These are phyloP conservation scores for Trichoderma cornu-damae DNA, from an alignment of 2,329 filamentous ascomycete species.

Conservation along the genomic window DNA sequence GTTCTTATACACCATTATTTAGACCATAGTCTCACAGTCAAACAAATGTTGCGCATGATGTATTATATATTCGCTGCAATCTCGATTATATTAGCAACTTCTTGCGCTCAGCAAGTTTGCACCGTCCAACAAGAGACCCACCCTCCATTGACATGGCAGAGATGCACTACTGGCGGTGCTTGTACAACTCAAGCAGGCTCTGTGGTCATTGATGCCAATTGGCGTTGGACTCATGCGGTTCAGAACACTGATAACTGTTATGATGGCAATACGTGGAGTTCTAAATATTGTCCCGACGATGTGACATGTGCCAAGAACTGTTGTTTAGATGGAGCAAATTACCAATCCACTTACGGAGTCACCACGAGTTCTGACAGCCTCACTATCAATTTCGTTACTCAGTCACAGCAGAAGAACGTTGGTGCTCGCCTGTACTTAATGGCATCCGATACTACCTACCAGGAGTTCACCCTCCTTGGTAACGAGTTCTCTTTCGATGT, in stretches of 20 bases:
- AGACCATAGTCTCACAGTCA: background rate
- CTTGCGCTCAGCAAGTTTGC: slow-evolving; percentile 47
- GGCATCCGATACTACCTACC: slow-evolving; percentile 55
- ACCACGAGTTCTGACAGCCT: slow-evolving; percentile 47
- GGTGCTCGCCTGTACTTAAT: slow-evolving; percentile 61
- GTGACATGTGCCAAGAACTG: slow-evolving; percentile 44
- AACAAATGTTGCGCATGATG: slow-evolving; percentile 6
- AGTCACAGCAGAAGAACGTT: slow-evolving; percentile 43
- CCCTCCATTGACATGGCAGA: slow-evolving; percentile 49
- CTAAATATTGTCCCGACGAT: slow-evolving; percentile 37
- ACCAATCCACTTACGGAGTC: slow-evolving; percentile 49
- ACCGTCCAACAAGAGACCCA: slow-evolving; percentile 45
- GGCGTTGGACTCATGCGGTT: slow-evolving; percentile 53
- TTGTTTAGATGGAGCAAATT: slow-evolving; percentile 51
- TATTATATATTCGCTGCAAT: slow-evolving; percentile 12
- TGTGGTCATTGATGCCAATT: slow-evolving; percentile 56
- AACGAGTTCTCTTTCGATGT: slow-evolving; percentile 70
- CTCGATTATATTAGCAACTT: slow-evolving; percentile 25
- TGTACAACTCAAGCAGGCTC: slow-evolving; percentile 47
- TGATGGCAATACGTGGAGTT: slow-evolving; percentile 47
- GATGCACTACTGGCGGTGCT: slow-evolving; percentile 45
- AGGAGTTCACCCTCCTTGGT: slow-evolving; percentile 60
- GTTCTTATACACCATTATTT: background rate
- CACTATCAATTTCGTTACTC: slow-evolving; percentile 54
- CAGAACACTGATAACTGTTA: slow-evolving; percentile 51